phyloP scores from a whole-genome alignment of 768 basidiomycete genomes.

The Scleroderma citrinum region DNA sequence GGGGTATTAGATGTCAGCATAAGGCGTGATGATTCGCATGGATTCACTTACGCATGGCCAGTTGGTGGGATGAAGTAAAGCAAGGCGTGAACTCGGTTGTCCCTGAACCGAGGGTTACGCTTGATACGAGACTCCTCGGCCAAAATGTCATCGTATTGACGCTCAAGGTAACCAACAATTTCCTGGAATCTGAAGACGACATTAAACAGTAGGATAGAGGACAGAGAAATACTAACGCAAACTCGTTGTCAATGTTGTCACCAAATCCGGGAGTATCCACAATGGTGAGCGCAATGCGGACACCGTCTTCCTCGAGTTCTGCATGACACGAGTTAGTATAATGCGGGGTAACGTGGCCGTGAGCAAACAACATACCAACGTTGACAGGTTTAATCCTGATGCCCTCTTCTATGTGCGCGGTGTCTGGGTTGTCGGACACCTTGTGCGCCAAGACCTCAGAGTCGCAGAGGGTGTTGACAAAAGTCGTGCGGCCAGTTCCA shows the following conservation, averaged over 20 bases:
- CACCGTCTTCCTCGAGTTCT: conserved; percentile 99
- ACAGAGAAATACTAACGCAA: conserved; percentile 62
- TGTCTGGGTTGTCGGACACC: conserved; percentile 74
- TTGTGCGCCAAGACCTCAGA: conserved; percentile 88
- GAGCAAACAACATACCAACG: conserved; percentile 54
- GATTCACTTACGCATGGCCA: conserved; percentile 78
- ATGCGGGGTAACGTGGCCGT: background rate
- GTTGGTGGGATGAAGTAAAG: conserved; percentile 99
- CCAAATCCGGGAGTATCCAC: conserved; percentile 99
- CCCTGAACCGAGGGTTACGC: conserved; percentile 98
- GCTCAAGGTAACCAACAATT: conserved; percentile 93
- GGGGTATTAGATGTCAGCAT: background rate
- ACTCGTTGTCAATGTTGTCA: conserved; percentile 98
- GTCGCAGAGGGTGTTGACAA: conserved; percentile 99
- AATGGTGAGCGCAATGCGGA: conserved; percentile 95
- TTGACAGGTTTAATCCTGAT: conserved; percentile 93
- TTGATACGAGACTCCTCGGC: conserved; percentile 99
- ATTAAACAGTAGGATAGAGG: background rate
- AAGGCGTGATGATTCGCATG: background rate
- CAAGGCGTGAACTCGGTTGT: conserved; percentile 94
- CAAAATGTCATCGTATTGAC: conserved; percentile 98
- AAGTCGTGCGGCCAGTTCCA: conserved; percentile 95
- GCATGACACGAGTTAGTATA: conserved; percentile 3
- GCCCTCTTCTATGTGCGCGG: conserved; percentile 90
- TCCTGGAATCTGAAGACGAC: conserved; percentile 74